Conservation (phyloP, 1,284 basidiomycete species). For the Mrakiaceae sp. region DNA sequence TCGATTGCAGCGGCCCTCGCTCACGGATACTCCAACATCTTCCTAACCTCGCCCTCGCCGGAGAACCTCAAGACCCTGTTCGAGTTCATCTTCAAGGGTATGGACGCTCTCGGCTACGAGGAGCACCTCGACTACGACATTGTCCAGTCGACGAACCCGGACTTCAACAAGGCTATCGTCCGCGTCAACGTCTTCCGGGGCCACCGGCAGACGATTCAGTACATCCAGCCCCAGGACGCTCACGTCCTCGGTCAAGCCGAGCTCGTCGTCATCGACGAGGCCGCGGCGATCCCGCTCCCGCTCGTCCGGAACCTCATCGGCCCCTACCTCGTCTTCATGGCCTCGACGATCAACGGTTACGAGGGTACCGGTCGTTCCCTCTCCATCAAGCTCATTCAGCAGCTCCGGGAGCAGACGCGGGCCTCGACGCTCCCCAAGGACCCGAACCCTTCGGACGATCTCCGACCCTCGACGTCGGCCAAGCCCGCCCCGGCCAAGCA, state of each 20-base stretch:
- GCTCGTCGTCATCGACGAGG: constrained; percentile 95
- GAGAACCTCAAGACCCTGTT: constrained; percentile 98
- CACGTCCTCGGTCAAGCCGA: constrained; percentile 97
- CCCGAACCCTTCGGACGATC: constrained; percentile 35
- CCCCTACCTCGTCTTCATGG: constrained; percentile 96
- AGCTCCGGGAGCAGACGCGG: constrained; percentile 78
- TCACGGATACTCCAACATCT: constrained; percentile 95
- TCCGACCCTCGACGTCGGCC: constrained; percentile 28
- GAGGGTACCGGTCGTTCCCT: constrained; percentile 97
- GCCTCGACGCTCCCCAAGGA: constrained; percentile 46
- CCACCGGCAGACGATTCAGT: constrained; percentile 93
- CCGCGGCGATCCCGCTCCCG: constrained; percentile 92
- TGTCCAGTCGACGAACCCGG: constrained; percentile 82
- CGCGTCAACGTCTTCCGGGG: constrained; percentile 88
- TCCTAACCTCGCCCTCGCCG: constrained; percentile 93
- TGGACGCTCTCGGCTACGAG: constrained; percentile 90
- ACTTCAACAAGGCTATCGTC: constrained; percentile 92
- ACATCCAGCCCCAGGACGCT: constrained; percentile 94
- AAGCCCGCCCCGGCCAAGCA: constrained; percentile 26
- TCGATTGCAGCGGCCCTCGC: constrained; percentile 87
- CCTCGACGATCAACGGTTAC: constrained; percentile 97
- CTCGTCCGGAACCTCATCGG: constrained; percentile 91
- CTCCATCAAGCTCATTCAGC: constrained; percentile 94
- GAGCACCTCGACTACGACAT: constrained; percentile 98
- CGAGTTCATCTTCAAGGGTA: constrained; percentile 94